phyloP scores from a whole-genome alignment of 352 stramenopile species.

The Phytophthora syringae region DNA sequence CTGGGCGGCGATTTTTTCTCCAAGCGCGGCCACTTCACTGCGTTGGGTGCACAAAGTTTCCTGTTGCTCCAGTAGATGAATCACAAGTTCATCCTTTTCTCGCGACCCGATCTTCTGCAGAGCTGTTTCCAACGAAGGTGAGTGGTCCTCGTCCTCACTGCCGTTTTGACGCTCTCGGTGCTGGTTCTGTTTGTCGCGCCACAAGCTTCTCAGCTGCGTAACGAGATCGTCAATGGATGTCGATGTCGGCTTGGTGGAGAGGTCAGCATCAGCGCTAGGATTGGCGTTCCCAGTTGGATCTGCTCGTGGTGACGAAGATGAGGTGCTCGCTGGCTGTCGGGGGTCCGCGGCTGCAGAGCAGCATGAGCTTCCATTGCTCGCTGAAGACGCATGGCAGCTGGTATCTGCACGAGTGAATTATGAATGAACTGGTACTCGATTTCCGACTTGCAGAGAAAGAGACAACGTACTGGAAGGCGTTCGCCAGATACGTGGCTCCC shows the following conservation, averaged over 20 bases:
- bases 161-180: not conserved
- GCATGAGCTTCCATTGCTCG: conserved; percentile 38
- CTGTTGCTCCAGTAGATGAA: conserved; percentile 56
- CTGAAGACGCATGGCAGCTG: conserved; percentile 39
- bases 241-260: not conserved
- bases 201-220: conserved; percentile 34
- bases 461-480: conserved; percentile 10
- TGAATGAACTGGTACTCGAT: not conserved
- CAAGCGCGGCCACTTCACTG: conserved; percentile 54
- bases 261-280: not conserved
- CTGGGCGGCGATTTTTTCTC: conserved; percentile 69
- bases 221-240: conserved; percentile 35
- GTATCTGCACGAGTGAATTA: conserved; percentile 9
- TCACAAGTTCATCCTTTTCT: conserved; percentile 66
- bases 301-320: not conserved
- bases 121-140: conserved; percentile 19
- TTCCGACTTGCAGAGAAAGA: not conserved
- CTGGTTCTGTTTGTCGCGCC: conserved; percentile 19
- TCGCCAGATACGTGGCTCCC: conserved; percentile 8
- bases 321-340: not conserved
- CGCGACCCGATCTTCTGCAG: conserved; percentile 57
- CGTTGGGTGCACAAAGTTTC: conserved; percentile 46
- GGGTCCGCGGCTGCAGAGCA: conserved; percentile 17
- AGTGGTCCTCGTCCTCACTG: not conserved
- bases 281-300: not conserved